These are phyloP conservation scores for Phoma herbarum DNA, from an alignment of 2,329 filamentous ascomycete species.

Conservation along the genomic window DNA sequence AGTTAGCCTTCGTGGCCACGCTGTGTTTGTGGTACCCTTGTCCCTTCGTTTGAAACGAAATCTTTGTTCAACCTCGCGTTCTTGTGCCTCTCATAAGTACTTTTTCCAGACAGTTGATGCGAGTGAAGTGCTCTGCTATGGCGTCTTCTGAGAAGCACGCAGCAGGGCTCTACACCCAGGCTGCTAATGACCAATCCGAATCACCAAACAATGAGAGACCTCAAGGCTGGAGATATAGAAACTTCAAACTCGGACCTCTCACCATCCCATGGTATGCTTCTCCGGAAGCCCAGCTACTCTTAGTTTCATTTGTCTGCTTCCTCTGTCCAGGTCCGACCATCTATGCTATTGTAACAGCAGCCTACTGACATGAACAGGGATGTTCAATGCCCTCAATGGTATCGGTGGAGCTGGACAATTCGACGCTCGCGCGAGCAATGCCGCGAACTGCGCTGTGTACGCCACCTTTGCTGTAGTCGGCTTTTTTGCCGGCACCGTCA, in stretches of 20 bases:
- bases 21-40: background rate
- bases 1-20: background rate
- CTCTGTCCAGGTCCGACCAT: background rate
- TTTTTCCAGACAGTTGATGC: background rate
- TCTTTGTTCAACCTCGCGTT: background rate
- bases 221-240: background rate
- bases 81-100: background rate
- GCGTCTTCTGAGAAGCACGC: background rate
- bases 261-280: conserved; percentile 1
- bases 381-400: conserved; percentile 1
- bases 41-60: background rate
- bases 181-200: background rate
- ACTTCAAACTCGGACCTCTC: background rate
- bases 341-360: background rate
- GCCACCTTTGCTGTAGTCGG: background rate
- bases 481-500: background rate
- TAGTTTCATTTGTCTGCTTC: background rate
- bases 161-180: background rate
- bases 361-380: background rate
- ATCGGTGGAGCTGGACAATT: background rate
- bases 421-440: background rate
- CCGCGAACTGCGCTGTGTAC: background rate
- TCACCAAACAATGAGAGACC: background rate
- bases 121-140: background rate
- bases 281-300: background rate